Percentiles rank a stretch among this genome's conserved stretches.
These are phyloP conservation scores for Penicillium nucicola DNA, from an alignment of 495 filamentous ascomycete genomes.

Conservation along the genomic window DNA sequence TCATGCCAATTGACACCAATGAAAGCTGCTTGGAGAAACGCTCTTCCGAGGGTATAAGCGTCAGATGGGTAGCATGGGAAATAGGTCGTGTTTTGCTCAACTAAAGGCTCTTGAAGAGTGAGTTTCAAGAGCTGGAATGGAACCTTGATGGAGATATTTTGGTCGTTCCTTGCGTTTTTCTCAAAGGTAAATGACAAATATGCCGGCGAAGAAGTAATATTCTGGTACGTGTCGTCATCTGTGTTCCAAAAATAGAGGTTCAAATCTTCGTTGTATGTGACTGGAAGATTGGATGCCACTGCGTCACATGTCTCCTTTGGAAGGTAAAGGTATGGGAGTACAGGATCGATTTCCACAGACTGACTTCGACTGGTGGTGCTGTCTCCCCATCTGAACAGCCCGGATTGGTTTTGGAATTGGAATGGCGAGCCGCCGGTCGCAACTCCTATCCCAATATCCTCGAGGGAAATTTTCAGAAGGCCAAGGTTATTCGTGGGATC, in stretches of 20 bases:
- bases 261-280: conserved; percentile 33
- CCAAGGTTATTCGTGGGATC: conserved; percentile 6
- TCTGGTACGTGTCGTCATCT: conserved; percentile 30
- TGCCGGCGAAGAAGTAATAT: conserved; percentile 44
- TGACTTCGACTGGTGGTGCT: conserved; percentile 20
- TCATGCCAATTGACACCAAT: conserved; percentile 46
- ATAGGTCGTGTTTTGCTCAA: conserved; percentile 40
- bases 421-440: conserved; percentile 42
- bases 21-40: conserved; percentile 58
- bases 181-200: conserved; percentile 50
- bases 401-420: conserved; percentile 26
- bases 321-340: conserved; percentile 48
- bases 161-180: conserved; percentile 18
- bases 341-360: conserved; percentile 32
- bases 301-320: conserved; percentile 49
- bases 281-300: conserved; percentile 43
- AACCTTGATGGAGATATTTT: conserved; percentile 48
- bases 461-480: conserved; percentile 25
- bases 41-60: conserved; percentile 44
- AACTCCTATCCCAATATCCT: conserved; percentile 42
- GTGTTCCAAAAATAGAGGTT: conserved; percentile 54
- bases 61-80: conserved; percentile 48
- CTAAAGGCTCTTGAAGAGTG: conserved; percentile 46
- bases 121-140: conserved; percentile 53
- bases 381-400: conserved; percentile 31